Conservation (phyloP, 2,329 filamentous ascomycete genomes). For the Alternaria incomplexa region DNA sequence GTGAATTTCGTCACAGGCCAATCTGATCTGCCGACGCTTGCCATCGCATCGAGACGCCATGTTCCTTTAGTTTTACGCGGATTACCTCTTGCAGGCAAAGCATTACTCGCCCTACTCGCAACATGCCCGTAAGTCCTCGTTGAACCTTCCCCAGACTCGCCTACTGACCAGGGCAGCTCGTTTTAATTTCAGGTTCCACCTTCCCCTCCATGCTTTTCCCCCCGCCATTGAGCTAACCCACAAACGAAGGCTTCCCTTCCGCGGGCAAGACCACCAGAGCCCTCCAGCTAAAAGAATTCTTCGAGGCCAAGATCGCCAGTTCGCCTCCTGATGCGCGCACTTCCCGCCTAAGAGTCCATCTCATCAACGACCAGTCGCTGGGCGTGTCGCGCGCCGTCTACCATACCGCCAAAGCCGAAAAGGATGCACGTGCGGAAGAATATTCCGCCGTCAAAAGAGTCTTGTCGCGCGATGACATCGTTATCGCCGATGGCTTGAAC, state of each 20-base stretch:
- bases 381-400: slow-evolving; percentile 75
- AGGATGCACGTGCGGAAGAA: slow-evolving; percentile 77
- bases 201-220: slow-evolving; percentile 3
- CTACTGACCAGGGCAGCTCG: slow-evolving; percentile 55
- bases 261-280: slow-evolving; percentile 68
- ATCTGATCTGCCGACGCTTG: slow-evolving; percentile 24
- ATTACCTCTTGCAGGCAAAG: slow-evolving; percentile 4
- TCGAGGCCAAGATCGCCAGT: slow-evolving; percentile 63
- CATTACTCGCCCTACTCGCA: slow-evolving; percentile 4
- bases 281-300: slow-evolving; percentile 68
- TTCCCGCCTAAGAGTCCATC: slow-evolving; percentile 68
- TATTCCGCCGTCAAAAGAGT: slow-evolving; percentile 81
- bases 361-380: slow-evolving; percentile 75
- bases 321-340: slow-evolving; percentile 52
- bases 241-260: slow-evolving; percentile 66
- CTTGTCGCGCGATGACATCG: slow-evolving; percentile 74
- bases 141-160: slow-evolving; percentile 10
- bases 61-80: slow-evolving; percentile 6
- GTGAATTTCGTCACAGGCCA: slow-evolving; percentile 24
- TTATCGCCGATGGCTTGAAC: slow-evolving; percentile 80
- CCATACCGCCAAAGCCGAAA: slow-evolving; percentile 78
- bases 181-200: slow-evolving; percentile 58
- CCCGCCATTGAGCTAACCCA: slow-evolving; percentile 56
- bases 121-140: slow-evolving; percentile 37
- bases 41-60: slow-evolving; percentile 23